Conservation (phyloP, 2,329 filamentous ascomycete genomes). For the Aquanectria penicillioides region DNA sequence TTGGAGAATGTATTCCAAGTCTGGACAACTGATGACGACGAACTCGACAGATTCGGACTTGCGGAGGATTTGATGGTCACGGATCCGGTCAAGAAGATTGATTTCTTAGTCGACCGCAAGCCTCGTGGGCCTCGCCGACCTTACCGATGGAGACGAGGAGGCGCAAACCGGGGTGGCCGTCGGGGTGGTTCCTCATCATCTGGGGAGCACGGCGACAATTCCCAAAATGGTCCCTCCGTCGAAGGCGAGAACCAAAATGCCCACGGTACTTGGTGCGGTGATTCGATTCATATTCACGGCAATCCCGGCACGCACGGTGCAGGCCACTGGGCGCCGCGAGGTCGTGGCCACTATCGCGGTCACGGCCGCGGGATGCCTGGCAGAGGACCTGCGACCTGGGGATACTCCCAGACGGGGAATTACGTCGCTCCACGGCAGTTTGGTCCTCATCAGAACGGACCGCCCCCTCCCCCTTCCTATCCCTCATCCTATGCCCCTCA, state of each 20-base stretch:
- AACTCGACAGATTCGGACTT: constrained; percentile 66
- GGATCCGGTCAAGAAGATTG: constrained; percentile 71
- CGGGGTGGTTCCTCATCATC: constrained; percentile 11
- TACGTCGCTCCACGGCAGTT: no score
- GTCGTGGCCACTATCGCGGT: no score
- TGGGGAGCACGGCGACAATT: neutral
- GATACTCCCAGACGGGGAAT: no score
- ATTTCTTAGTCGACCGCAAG: constrained; percentile 68
- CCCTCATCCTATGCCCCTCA: constrained; percentile 17
- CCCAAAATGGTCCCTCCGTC: constrained; percentile 6
- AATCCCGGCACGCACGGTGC: neutral
- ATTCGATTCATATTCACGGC: constrained; percentile 11
- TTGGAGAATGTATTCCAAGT: constrained; percentile 74
- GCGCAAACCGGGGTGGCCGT: constrained; percentile 35
- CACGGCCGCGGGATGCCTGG: no score
- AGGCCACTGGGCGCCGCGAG: no score
- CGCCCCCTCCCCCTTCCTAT: neutral
- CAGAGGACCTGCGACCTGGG: no score
- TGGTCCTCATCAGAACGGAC: neutral
- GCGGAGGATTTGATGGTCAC: constrained; percentile 72
- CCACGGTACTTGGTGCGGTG: neutral
- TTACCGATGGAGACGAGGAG: constrained; percentile 39
- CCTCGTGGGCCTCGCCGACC: constrained; percentile 44
- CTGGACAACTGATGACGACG: constrained; percentile 70
- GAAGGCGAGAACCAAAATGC: constrained; percentile 25